Evolutionary conservation across 805 yeast species (phyloP), one percentile per base, ranked within the genome.

Genomic region (Candida vaughaniae): DNA sequence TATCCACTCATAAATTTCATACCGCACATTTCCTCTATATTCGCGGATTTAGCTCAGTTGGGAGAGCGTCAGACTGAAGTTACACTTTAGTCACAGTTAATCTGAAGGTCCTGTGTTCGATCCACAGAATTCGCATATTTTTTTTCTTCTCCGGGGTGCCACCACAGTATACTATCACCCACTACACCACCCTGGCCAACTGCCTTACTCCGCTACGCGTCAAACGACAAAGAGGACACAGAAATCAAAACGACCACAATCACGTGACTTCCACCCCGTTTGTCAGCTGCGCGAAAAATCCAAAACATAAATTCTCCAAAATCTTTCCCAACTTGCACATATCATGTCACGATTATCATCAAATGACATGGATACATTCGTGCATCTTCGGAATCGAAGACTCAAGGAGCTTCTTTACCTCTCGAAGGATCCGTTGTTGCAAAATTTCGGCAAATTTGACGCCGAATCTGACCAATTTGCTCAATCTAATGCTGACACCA

Each of bases 81-180:
- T 19, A 42, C 45, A 49, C 49, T 54, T 52, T 54, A 49, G 62
- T 56, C 56, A 27, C 54, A 55, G 55, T 49, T 53, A 53, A 78
- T 78, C 84, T 78, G 83, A 73, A 80, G 85, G 85, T 79, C 84
- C 80, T 77, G 85, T 77, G 85, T 80, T 80, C 85, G 80, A 79
- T 77, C 85, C 85, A 76, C 85, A 77, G 74, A 73, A 71, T 58
- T 71, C 77, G 78, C 78, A 73, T 48, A 36, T 33, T 45, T 49
- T 58, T 54, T 49, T 49, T 18, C 28, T 12, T 25, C n/a, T 11
- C 25, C 25, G 11, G 10, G 11, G 25, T 22, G 10, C 25, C 25
- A n/a, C n/a, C n/a, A n/a, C n/a, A n/a, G n/a, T n/a, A n/a, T n/a
- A n/a, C n/a, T n/a, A n/a, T n/a, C n/a, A n/a, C n/a, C n/a, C n/a